Evolutionary conservation across 75 land plant species (phyloP).

Genomic region (Chamaecyparis obtusa): DNA sequence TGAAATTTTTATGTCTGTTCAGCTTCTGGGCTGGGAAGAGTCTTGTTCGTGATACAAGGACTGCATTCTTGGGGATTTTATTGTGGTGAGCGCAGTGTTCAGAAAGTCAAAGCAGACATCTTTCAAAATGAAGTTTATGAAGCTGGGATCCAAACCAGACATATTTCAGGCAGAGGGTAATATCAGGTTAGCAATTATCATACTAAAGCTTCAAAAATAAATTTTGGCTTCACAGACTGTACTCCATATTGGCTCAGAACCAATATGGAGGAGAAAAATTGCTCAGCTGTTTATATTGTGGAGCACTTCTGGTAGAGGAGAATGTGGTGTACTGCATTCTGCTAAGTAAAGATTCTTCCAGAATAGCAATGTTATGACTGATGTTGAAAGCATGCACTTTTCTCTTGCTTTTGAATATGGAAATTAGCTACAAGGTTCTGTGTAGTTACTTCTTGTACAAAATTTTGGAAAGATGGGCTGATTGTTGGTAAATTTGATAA

Average conservation of each 20-base stretch:
- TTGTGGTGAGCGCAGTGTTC: background rate
- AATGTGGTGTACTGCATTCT: background rate
- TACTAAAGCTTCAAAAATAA: background rate
- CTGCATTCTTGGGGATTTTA: background rate
- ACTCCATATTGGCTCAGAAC: background rate
- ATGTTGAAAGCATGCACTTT: background rate
- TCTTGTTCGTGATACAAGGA: background rate
- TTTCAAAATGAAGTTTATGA: constrained; percentile 51
- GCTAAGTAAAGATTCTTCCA: background rate
- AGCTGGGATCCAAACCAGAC: constrained; percentile 53
- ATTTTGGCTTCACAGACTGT: background rate
- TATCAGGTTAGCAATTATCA: constrained; percentile 32
- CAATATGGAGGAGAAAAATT: background rate
- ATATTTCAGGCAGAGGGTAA: constrained; percentile 37
- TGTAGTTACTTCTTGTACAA: background rate
- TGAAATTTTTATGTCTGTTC: background rate
- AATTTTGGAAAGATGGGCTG: background rate
- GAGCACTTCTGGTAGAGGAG: background rate
- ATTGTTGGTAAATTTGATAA: background rate
- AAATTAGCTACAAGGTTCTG: background rate
- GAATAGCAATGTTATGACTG: background rate
- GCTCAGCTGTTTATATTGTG: background rate
- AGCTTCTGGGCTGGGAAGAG: background rate
- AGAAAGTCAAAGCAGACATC: constrained; percentile 1
- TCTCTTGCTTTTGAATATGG: background rate